Percentiles rank a stretch among this genome's conserved stretches.
Conservation (phyloP, 208 protist genomes). For the Balamuthia mandrillaris region DNA sequence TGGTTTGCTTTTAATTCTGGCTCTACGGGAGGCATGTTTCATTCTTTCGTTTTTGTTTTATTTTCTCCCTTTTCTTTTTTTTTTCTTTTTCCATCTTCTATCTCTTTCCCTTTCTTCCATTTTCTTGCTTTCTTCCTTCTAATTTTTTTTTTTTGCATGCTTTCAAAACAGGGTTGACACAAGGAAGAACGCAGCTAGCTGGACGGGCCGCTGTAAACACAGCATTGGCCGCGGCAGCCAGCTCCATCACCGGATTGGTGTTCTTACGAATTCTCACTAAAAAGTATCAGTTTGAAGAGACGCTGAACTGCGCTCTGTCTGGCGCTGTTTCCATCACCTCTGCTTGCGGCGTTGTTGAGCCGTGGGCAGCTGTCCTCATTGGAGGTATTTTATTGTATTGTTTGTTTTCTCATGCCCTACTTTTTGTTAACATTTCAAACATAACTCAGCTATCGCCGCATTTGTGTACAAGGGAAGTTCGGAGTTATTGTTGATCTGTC, state of each 20-base stretch:
- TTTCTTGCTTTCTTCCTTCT: too few species aligned
- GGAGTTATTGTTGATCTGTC: not conserved
- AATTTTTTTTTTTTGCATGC: too few species aligned
- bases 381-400: not conserved
- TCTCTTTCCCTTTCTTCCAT: too few species aligned
- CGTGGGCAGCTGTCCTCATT: slow-evolving; percentile 15
- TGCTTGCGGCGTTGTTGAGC: not conserved
- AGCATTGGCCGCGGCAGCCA: not conserved
- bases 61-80: too few species aligned
- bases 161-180: not conserved
- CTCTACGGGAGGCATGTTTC: too few species aligned
- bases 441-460: not conserved
- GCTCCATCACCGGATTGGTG: not conserved
- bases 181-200: not conserved
- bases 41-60: too few species aligned
- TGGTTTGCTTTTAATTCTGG: slow-evolving; percentile 34
- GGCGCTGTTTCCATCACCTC: slow-evolving; percentile 13
- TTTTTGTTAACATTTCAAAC: not conserved
- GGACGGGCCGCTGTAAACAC: slow-evolving; percentile 35
- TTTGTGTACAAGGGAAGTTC: not conserved
- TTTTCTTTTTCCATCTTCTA: too few species aligned
- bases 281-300: not conserved
- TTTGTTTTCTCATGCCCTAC: not conserved
- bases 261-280: not conserved
- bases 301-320: not conserved